A percentile compares a stretch with the other conserved stretches of the same genome.
These are phyloP conservation scores for Ophiostoma piceae DNA, from an alignment of 2,329 filamentous ascomycete species.

Conservation along the genomic window DNA sequence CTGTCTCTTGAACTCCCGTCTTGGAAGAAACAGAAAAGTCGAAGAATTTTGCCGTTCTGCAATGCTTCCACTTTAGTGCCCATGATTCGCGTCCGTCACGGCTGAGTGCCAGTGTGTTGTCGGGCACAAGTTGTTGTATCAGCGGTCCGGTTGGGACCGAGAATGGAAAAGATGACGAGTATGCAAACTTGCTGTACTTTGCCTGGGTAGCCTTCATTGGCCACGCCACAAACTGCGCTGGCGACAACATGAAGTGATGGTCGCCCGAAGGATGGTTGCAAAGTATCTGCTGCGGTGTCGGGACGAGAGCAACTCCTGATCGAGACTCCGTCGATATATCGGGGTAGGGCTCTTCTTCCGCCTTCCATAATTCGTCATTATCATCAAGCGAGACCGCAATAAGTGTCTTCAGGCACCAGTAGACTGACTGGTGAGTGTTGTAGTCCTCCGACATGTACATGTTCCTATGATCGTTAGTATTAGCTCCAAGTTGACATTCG, in stretches of 20 bases:
- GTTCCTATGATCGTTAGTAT: slow-evolving; percentile 33
- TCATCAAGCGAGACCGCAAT: slow-evolving; percentile 38
- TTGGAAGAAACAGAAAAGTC: background rate
- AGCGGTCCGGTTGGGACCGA: slow-evolving; percentile 34
- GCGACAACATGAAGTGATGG: slow-evolving; percentile 39
- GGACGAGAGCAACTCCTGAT: slow-evolving; percentile 38
- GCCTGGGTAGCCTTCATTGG: slow-evolving; percentile 36
- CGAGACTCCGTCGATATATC: background rate
- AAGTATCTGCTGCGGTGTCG: slow-evolving; percentile 42
- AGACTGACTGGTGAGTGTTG: slow-evolving; percentile 52
- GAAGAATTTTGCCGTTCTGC: background rate
- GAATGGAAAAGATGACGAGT: slow-evolving; percentile 41
- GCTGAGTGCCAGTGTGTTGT: slow-evolving; percentile 29
- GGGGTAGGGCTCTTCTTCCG: slow-evolving; percentile 37
- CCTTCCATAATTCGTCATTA: slow-evolving; percentile 43
- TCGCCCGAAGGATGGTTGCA: slow-evolving; percentile 32
- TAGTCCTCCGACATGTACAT: slow-evolving; percentile 54
- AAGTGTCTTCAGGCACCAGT: slow-evolving; percentile 51
- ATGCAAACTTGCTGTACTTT: slow-evolving; percentile 40
- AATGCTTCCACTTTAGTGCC: slow-evolving; percentile 24
- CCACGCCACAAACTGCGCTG: slow-evolving; percentile 35
- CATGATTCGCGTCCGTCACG: slow-evolving; percentile 28
- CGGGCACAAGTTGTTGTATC: slow-evolving; percentile 31
- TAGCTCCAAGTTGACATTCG: background rate
- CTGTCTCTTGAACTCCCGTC: background rate